phyloP scores from a whole-genome alignment of 192 early-diverging fungal species.

The Helicostylum pulchrum region DNA sequence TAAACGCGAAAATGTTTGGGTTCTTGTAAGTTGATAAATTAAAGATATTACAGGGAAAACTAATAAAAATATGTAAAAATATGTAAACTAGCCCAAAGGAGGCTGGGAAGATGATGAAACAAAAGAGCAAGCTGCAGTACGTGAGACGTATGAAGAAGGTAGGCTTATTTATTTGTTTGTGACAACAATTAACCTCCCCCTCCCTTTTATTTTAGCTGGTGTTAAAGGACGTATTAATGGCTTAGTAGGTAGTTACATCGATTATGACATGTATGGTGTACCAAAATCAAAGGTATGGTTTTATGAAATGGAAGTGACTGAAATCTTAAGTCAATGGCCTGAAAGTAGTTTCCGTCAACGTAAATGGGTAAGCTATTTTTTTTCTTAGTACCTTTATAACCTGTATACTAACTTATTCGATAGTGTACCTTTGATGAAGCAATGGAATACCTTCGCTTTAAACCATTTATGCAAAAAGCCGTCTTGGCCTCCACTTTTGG shows the following conservation, averaged over 20 bases:
- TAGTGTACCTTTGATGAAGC: constrained; percentile 29
- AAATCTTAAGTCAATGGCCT: constrained; percentile 49
- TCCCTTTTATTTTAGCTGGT: constrained; percentile 33
- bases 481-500: not conserved
- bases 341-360: constrained; percentile 38
- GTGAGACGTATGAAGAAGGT: constrained; percentile 62
- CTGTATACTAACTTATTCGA: not conserved
- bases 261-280: constrained; percentile 32
- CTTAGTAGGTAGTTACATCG: constrained; percentile 44
- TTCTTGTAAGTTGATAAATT: constrained; percentile 32
- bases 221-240: constrained; percentile 43
- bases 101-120: constrained; percentile 65
- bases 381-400: not conserved
- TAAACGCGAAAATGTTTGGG: constrained; percentile 48
- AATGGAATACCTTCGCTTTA: constrained; percentile 1
- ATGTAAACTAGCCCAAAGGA: constrained; percentile 55
- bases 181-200: not conserved
- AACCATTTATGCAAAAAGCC: constrained; percentile 24
- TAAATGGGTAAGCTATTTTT: constrained; percentile 20
- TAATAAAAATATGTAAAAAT: not conserved
- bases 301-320: constrained; percentile 54
- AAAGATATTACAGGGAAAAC: not conserved
- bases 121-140: constrained; percentile 43
- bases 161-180: not conserved
- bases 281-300: constrained; percentile 41